A percentile compares a stretch with the other conserved stretches of the same genome.
Evolutionary conservation across 352 stramenopile species (phyloP).

Genomic region (Phytophthora fragariae): DNA sequence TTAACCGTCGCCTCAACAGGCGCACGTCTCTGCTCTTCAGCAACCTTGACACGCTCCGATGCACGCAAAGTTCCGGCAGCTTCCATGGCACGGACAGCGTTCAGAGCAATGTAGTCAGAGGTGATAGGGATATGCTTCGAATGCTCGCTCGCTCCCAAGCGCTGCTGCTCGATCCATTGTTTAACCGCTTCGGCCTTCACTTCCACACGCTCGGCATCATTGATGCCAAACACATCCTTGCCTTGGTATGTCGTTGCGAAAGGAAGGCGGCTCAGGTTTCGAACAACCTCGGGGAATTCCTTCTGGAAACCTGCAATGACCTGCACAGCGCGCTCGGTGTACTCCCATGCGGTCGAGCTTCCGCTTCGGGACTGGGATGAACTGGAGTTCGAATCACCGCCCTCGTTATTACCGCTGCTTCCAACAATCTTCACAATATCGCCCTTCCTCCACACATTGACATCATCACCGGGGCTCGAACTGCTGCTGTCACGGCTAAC

Average conservation of each 20-base stretch:
- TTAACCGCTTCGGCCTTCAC: slow-evolving; percentile 83
- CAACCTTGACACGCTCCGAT: slow-evolving; percentile 65
- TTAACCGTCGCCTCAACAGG: slow-evolving; percentile 54
- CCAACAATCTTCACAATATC: slow-evolving; percentile 95
- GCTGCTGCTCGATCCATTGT: slow-evolving; percentile 94
- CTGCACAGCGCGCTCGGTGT: slow-evolving; percentile 94
- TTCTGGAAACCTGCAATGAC: slow-evolving; percentile 94
- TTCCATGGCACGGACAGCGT: slow-evolving; percentile 95
- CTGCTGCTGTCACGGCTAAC: slow-evolving; percentile 41
- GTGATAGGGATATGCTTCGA: slow-evolving; percentile 93
- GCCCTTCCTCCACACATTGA: slow-evolving; percentile 88
- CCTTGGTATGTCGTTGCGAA: slow-evolving; percentile 92
- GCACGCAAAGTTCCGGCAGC: slow-evolving; percentile 68
- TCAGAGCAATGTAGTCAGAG: slow-evolving; percentile 93
- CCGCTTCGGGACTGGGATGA: slow-evolving; percentile 19
- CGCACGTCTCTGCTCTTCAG: slow-evolving; percentile 41
- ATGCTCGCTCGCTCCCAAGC: slow-evolving; percentile 86
- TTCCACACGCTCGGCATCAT: slow-evolving; percentile 61
- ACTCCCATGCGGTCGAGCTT: slow-evolving; percentile 93
- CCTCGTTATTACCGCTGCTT: slow-evolving; percentile 58
- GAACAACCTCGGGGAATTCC: slow-evolving; percentile 95
- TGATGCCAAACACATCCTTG: slow-evolving; percentile 88
- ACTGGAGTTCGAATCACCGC: slow-evolving; percentile 3
- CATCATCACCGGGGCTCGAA: slow-evolving; percentile 26
- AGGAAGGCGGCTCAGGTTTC: slow-evolving; percentile 83